Evolutionary conservation across 208 protist genomes (phyloP), one percentile per base, ranked within the genome.

Genomic region (Trypanosoma boissoni): DNA sequence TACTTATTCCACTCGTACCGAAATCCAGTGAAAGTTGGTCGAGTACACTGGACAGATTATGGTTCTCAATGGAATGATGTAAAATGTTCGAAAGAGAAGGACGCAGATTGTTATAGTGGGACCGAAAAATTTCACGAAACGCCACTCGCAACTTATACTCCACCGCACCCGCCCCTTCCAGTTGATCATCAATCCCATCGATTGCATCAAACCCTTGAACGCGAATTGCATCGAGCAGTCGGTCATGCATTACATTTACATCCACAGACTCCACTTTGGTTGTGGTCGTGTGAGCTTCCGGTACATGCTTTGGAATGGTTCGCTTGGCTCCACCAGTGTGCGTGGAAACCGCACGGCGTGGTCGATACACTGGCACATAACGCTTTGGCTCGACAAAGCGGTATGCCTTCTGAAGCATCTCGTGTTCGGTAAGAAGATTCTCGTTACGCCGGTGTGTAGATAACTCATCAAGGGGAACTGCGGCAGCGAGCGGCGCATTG

Each of bases 341-440:
- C 36, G 9, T 34, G 16, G 16, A 2, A 10, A 5, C 14, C 6
- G 27, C 4, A 53, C 18, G 39, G 18, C 16, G 24, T 21, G 31
- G 54, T 21, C 54, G 62, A 0, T 46, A 49, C 16, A 55, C 44
- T 8, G 43, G 62, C 18, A 39, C 43, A 62, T 62, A 69, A 37
- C 64, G 64, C 26, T 69, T 21, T 14, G 64, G 64, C 24, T 69
- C 49, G 0, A 39, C 49, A 29, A 46, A 50, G 20, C 46, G 16
- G 12, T 51, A 58, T 28, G 56, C 50, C 55, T 59, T 75, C 32
- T 83, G 64, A 24, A 91, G 51, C 45, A 70, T 60, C 2, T 63
- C 71, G 64, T 91, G 87, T 58, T 94, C 77, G 18, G 57, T 58
- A 2, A 83, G 36, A 24, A 94, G 72, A 12, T 73, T 72, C 8